Percentiles rank a stretch among this genome's conserved stretches.
Conservation (phyloP, 768 basidiomycete genomes). For the Rhizopogon roseolus region DNA sequence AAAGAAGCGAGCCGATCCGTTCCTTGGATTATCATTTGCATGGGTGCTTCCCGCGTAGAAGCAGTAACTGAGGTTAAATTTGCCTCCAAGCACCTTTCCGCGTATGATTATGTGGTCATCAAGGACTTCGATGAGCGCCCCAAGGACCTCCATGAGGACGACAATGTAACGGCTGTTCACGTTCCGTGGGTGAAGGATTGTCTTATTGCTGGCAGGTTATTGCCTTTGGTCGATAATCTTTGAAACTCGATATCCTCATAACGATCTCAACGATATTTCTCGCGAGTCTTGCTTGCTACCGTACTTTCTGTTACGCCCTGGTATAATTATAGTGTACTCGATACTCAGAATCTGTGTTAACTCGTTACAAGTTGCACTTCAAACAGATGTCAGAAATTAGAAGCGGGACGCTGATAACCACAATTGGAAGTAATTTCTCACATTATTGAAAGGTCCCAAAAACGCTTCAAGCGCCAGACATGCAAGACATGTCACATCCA, state of each 20-base stretch:
- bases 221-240: constrained; percentile 20
- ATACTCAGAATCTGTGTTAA: background rate
- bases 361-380: no score
- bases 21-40: constrained; percentile 65
- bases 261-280: background rate
- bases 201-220: constrained; percentile 55
- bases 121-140: constrained; percentile 38
- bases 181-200: constrained; percentile 79
- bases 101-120: constrained; percentile 62
- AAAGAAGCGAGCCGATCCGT: constrained; percentile 42
- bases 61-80: constrained; percentile 46
- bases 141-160: constrained; percentile 15
- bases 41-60: constrained; percentile 74
- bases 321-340: constrained; percentile 9
- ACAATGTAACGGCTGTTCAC: constrained; percentile 37
- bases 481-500: constrained; percentile 16
- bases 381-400: no score
- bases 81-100: constrained; percentile 28
- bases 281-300: constrained; percentile 1
- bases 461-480: background rate
- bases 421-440: constrained; percentile 16
- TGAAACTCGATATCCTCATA: background rate
- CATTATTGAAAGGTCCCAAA: background rate
- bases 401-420: background rate
- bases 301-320: constrained; percentile 2